Conservation (phyloP, 495 filamentous ascomycete species). For the Aspergillus steynii region DNA sequence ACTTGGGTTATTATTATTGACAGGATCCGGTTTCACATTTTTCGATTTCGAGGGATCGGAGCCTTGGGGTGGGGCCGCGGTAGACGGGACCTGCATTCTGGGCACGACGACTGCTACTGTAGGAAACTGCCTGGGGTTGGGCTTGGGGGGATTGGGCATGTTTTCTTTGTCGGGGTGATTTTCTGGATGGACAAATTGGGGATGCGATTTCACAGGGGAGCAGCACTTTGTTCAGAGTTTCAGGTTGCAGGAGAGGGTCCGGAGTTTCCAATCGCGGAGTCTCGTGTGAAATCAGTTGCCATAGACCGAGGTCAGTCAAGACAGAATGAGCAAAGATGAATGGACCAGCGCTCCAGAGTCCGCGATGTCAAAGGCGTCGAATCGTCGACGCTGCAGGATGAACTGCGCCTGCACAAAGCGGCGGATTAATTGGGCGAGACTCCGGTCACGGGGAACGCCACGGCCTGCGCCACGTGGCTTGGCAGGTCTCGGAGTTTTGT, state of each 20-base stretch:
- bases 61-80: constrained; percentile 1
- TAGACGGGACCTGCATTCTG: constrained; percentile 16
- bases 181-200: neutral
- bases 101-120: constrained; percentile 18
- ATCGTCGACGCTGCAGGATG: too few relatives aligned
- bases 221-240: neutral
- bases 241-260: neutral
- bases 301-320: neutral
- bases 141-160: constrained; percentile 10
- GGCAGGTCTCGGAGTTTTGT: neutral
- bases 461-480: neutral
- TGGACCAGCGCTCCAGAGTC: neutral
- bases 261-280: neutral
- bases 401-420: neutral
- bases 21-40: neutral
- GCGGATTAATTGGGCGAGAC: constrained; percentile 3
- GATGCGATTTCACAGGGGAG: neutral
- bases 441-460: neutral
- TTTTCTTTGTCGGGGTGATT: neutral
- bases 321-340: neutral
- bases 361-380: neutral
- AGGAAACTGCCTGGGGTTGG: constrained; percentile 5
- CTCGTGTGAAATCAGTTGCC: neutral
- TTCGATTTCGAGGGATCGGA: constrained; percentile 3
- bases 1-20: neutral